These are phyloP conservation scores for Physaria fendleri DNA, from an alignment of 345 rosid genomes.

Conservation along the genomic window DNA sequence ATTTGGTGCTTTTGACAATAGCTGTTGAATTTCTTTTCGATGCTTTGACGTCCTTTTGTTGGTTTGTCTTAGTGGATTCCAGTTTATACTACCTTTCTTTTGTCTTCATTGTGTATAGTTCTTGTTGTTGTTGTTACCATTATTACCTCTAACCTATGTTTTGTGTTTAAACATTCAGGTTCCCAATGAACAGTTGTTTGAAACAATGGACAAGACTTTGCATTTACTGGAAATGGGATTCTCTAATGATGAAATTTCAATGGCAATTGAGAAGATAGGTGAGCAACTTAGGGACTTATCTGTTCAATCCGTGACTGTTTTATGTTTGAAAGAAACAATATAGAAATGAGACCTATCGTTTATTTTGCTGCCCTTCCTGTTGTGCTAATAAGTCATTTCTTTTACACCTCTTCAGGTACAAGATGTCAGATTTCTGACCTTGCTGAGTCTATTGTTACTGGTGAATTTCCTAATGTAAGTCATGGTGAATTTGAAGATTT, in stretches of 20 bases:
- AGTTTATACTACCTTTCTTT: background rate
- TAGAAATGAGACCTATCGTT: background rate
- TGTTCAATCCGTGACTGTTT: background rate
- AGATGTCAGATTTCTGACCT: conserved; percentile 55
- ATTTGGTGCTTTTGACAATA: background rate
- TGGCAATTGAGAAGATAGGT: conserved; percentile 83
- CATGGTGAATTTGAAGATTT: conserved; percentile 10
- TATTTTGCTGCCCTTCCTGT: background rate
- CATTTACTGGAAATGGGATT: conserved; percentile 86
- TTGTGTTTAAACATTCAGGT: conserved; percentile 18
- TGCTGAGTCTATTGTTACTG: conserved; percentile 62
- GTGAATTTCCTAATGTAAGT: conserved; percentile 31
- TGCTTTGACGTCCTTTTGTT: background rate
- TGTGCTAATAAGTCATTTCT: background rate
- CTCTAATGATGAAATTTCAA: conserved; percentile 74
- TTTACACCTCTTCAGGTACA: conserved; percentile 48
- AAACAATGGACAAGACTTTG: conserved; percentile 83
- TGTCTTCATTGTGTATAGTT: background rate
- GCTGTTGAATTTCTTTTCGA: background rate
- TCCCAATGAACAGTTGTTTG: conserved; percentile 57
- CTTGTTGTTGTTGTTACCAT: background rate
- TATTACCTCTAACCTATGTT: conserved; percentile 2
- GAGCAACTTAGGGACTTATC: conserved; percentile 24
- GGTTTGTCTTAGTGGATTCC: background rate
- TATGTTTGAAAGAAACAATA: conserved; percentile 1